Conservation (phyloP, 139 green algal species). For the Picochlorum sp. region DNA sequence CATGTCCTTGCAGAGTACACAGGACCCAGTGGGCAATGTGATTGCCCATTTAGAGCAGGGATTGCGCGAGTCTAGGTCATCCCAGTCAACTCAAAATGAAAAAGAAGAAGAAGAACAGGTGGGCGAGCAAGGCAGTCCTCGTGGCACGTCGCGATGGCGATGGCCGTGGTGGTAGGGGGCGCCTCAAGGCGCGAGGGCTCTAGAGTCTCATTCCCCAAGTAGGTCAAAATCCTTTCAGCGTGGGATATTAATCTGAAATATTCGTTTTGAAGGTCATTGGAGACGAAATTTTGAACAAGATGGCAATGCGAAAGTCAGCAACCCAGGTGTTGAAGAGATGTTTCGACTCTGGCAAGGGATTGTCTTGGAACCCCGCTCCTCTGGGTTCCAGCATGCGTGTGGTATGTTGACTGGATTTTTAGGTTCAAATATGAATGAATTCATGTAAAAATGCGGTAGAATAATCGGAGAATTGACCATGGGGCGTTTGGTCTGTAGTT, state of each 20-base stretch:
- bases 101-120: no score
- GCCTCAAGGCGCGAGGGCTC: neutral
- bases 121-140: neutral
- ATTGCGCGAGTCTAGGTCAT: no score
- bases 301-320: no score
- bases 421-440: neutral
- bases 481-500: slow-evolving; percentile 2
- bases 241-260: no score
- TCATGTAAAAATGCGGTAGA: no score
- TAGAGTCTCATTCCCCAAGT: neutral
- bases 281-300: no score
- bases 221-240: neutral
- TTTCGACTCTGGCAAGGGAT: no score
- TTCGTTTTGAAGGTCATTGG: no score
- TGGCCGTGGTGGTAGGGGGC: neutral
- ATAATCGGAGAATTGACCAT: neutral
- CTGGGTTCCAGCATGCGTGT: neutral
- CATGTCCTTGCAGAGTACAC: neutral
- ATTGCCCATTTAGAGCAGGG: slow-evolving; percentile 12
- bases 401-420: neutral
- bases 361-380: no score
- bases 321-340: no score
- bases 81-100: no score
- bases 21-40: slow-evolving; percentile 5
- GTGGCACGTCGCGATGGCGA: neutral